A percentile compares a stretch with the other conserved stretches of the same genome.
Evolutionary conservation across 805 yeast species (phyloP).

Genomic region (Candida succiphila): DNA sequence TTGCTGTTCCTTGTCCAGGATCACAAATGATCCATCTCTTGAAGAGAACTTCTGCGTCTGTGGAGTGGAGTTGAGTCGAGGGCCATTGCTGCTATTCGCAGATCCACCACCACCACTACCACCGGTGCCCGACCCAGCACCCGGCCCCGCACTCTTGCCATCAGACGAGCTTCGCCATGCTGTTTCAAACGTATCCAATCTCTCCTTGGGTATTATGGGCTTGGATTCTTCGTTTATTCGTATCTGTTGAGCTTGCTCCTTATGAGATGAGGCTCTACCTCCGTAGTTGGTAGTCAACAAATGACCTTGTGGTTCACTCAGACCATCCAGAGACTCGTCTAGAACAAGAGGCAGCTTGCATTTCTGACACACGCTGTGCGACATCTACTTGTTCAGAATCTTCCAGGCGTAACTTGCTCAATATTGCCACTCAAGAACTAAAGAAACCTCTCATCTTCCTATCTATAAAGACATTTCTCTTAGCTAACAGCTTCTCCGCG

Average conservation of each 20-base stretch:
- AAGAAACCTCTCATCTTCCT: no score
- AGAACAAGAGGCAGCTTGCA: constrained; percentile 50
- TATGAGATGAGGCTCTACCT: constrained; percentile 16
- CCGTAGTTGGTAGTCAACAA: constrained; percentile 31
- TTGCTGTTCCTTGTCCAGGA: constrained; percentile 13
- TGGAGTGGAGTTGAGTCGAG: constrained; percentile 8
- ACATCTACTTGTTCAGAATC: constrained; percentile 10
- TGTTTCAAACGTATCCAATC: constrained; percentile 26
- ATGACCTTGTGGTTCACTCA: constrained; percentile 46
- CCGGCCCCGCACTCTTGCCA: no score
- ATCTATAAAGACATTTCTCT: no score
- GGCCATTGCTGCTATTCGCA: constrained; percentile 10
- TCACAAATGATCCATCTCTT: constrained; percentile 22
- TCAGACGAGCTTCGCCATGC: no score
- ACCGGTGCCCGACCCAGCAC: no score
- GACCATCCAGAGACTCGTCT: constrained; percentile 42
- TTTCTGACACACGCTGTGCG: constrained; percentile 40
- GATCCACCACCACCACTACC: no score
- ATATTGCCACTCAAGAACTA: no score
- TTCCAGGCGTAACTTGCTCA: no score
- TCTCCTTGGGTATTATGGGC: constrained; percentile 24
- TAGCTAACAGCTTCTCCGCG: no score
- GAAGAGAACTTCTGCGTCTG: constrained; percentile 4
- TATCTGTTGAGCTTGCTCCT: constrained; percentile 9
- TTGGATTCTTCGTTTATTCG: constrained; percentile 12